These are phyloP conservation scores for Diplotaxis tenuifolia DNA, from an alignment of 345 rosid genomes.

Conservation along the genomic window DNA sequence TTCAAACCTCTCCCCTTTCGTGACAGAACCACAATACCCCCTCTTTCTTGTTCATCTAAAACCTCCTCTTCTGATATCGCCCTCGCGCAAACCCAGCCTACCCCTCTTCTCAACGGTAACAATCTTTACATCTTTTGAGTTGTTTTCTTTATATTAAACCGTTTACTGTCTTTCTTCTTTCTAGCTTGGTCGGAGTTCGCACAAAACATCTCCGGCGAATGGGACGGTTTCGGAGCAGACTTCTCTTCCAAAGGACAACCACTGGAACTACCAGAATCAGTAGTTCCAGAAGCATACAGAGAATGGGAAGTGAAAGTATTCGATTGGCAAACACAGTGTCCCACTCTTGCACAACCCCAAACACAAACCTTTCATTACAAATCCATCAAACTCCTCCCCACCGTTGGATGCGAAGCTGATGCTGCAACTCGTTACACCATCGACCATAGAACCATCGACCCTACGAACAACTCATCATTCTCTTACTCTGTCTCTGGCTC, in stretches of 20 bases:
- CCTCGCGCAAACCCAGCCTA: background rate
- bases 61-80: background rate
- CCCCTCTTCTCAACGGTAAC: constrained; percentile 16
- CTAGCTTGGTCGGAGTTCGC: constrained; percentile 57
- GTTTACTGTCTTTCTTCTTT: background rate
- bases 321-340: constrained; percentile 99
- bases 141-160: constrained; percentile 23
- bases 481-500: constrained; percentile 70
- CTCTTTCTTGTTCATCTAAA: constrained; percentile 21
- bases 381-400: constrained; percentile 79
- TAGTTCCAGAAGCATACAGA: constrained; percentile 87
- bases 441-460: constrained; percentile 43
- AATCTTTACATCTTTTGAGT: background rate
- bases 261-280: constrained; percentile 72
- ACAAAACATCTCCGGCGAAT: constrained; percentile 75
- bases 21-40: background rate
- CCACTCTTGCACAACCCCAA: constrained; percentile 66
- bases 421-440: constrained; percentile 76
- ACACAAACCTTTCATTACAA: constrained; percentile 48
- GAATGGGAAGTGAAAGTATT: constrained; percentile 95
- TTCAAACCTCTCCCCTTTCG: background rate
- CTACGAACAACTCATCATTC: constrained; percentile 39
- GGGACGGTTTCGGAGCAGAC: constrained; percentile 97
- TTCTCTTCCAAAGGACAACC: constrained; percentile 69
- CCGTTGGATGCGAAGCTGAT: constrained; percentile 98